Conservation (phyloP, 768 basidiomycete species). For the Boletellus ananiceps region DNA sequence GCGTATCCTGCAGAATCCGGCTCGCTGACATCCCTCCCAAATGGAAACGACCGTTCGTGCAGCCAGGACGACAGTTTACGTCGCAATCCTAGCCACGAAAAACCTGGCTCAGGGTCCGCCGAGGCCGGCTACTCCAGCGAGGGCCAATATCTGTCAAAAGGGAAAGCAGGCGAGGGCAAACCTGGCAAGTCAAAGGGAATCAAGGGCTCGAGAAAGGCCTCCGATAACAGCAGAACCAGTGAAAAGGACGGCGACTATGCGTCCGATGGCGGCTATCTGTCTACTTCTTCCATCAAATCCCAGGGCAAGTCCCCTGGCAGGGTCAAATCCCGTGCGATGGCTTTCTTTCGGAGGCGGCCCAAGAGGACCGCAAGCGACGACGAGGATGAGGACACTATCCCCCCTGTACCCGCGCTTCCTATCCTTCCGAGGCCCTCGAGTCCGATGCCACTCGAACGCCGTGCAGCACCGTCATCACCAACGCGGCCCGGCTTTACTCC, state of each 20-base stretch:
- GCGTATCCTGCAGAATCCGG: background rate
- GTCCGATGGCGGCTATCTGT: slow-evolving; percentile 31
- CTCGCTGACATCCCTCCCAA: slow-evolving; percentile 1
- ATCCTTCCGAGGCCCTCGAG: slow-evolving; percentile 25
- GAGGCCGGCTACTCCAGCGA: slow-evolving; percentile 29
- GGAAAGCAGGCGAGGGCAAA: slow-evolving; percentile 20
- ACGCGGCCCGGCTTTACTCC: slow-evolving; percentile 28
- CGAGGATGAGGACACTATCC: slow-evolving; percentile 27
- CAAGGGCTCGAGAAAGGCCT: slow-evolving; percentile 17
- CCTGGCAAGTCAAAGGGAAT: slow-evolving; percentile 12
- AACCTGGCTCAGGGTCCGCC: slow-evolving; percentile 13
- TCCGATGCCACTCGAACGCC: slow-evolving; percentile 26
- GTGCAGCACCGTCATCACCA: slow-evolving; percentile 22
- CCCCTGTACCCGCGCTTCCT: slow-evolving; percentile 32
- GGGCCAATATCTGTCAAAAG: slow-evolving; percentile 30
- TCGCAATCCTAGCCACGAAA: slow-evolving; percentile 6
- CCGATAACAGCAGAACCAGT: slow-evolving; percentile 13
- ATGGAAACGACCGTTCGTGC: slow-evolving; percentile 12
- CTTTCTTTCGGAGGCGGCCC: slow-evolving; percentile 30
- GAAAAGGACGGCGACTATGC: slow-evolving; percentile 22
- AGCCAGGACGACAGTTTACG: slow-evolving; percentile 24
- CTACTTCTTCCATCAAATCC: slow-evolving; percentile 33
- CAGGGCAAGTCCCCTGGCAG: slow-evolving; percentile 26
- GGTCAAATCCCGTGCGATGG: slow-evolving; percentile 30
- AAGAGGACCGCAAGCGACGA: slow-evolving; percentile 30